Base-by-base conservation (phyloP, 208 protist species). In the Leishmania lainsoni region DNA sequence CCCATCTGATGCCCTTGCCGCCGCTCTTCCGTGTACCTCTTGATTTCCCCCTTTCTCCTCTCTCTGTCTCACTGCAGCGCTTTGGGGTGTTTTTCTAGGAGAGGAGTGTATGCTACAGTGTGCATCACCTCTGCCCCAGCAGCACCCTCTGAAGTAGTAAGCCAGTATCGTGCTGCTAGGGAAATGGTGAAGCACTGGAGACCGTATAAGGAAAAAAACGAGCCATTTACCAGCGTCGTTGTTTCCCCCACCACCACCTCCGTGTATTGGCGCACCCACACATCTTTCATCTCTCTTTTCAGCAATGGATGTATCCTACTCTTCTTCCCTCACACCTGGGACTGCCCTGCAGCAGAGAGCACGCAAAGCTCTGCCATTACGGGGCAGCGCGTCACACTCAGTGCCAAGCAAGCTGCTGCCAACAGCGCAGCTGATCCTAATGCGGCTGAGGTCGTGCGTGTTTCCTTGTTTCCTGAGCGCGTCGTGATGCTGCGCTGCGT, bases 321-420 rank as follows among this genome's bases (percentile, higher is more conserved):
- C 51, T 48, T 45, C 68, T 14, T 51, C n/a, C 42, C n/a, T 75
- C 51, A 42, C 48, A 12, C 35, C 56, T 61, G 74, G 17, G 58
- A 22, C 52, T 35, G 29, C 35, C 0, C 54, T 9, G 54, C 35
- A 32, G 54, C 52, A 45, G 52, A 61, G 6, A 76, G 39, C 72
- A 42, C 51, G 8, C 22, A 26, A 20, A n/a, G 17, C 26, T 26
- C 76, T 32, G 22, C 56, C 26, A 10, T 65, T 32, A 83, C 81
- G 17, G 86, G 79, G 5, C 86, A 85, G 59, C 87, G 87, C 10
- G 80, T 87, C n/a, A 90, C 84, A 10, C 65, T 90, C n/a, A 86
- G 42, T 17, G 83, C 83, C 20, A 76, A 86, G 69, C 81, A 90
- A 39, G 87, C 84, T 39, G 58, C 78, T 1, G n/a, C 56, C 56